Base-by-base conservation (phyloP, 495 filamentous ascomycete species). In the Neurospora sp. region DNA sequence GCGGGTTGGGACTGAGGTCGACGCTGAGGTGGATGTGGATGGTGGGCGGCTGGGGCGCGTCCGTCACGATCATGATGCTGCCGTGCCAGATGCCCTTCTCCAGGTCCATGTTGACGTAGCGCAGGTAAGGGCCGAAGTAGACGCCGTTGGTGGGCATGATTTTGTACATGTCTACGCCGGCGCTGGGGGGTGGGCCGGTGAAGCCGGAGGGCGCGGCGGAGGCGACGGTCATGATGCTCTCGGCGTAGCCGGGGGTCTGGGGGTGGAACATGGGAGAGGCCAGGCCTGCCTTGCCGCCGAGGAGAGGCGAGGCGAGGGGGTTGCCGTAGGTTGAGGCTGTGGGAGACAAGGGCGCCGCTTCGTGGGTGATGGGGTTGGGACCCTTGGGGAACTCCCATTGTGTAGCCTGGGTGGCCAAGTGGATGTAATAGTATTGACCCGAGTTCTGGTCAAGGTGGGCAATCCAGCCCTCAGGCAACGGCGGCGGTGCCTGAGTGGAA, bases 371-470 rank as follows among this genome's bases (percentile, higher is more conserved):
- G 6, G 94, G 93, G 6, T 92, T 95, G 6, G 94, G 93, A 1
- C 93, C 93, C 82, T 97, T 97, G 27, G 96, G 96, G 78, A 97
- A 97, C 76, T 99, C 96, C 96, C 96, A 99, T 80, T 99, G 96
- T 14, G 96, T 99, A 4, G 94, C 93, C 79, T 98, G 96, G 0
- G 96, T 95, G 11, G 96, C 91, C 20, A 99, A 87, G 80, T 99
- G 96, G 75, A 99, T 99, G 79, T 99, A 99, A 79, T 99, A 99
- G 80, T 98, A 99, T 79, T 98, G 96, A 8, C 96, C 96, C 5
- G 94, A 97, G 78, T 91, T 97, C 49, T 92, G 92, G 79, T 99
- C 96, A 8, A 98, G 86, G 78, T 98, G 96, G 14, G 96, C 95
- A 80, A 98, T 98, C 96, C 96, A 99, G 11, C 96, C 96, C 80